Evolutionary conservation across 2,329 filamentous ascomycete genomes (phyloP).

Genomic region (Tolypocladium tropicale): DNA sequence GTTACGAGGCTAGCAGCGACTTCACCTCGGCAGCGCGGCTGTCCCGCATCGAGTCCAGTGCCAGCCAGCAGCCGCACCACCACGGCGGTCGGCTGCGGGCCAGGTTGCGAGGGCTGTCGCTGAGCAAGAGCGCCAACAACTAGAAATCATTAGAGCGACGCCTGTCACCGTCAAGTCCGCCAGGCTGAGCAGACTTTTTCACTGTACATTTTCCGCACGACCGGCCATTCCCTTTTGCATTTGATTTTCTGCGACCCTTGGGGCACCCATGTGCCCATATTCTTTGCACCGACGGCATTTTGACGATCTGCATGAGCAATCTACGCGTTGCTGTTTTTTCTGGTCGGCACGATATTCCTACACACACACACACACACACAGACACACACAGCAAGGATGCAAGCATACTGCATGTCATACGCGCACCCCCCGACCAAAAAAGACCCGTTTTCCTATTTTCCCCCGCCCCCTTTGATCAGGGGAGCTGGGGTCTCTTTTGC

Average conservation of each 20-base stretch:
- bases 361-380: conserved; percentile 1
- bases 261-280: conserved; percentile 10
- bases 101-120: conserved; percentile 31
- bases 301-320: conserved; percentile 41
- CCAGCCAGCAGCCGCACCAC: conserved; percentile 29
- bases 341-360: neutral
- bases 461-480: conserved; percentile 3
- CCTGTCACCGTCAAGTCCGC: conserved; percentile 4
- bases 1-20: conserved; percentile 80
- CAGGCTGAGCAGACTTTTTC: conserved; percentile 3
- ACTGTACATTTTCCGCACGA: conserved; percentile 19
- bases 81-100: conserved; percentile 19
- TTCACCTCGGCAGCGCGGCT: conserved; percentile 86
- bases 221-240: conserved; percentile 8
- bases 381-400: neutral
- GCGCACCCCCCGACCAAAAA: conserved; percentile 5
- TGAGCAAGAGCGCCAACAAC: conserved; percentile 28
- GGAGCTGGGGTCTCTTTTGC: conserved; percentile 18
- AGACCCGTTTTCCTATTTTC: conserved; percentile 6
- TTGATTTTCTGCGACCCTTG: conserved; percentile 20
- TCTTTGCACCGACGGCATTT: conserved; percentile 12
- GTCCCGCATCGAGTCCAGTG: conserved; percentile 67
- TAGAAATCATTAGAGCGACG: conserved; percentile 17
- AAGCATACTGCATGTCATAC: conserved; percentile 1
- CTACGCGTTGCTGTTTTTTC: conserved; percentile 23